Evolutionary conservation across 805 yeast species (phyloP).

Genomic region (Myxozyma vanderwaltii): DNA sequence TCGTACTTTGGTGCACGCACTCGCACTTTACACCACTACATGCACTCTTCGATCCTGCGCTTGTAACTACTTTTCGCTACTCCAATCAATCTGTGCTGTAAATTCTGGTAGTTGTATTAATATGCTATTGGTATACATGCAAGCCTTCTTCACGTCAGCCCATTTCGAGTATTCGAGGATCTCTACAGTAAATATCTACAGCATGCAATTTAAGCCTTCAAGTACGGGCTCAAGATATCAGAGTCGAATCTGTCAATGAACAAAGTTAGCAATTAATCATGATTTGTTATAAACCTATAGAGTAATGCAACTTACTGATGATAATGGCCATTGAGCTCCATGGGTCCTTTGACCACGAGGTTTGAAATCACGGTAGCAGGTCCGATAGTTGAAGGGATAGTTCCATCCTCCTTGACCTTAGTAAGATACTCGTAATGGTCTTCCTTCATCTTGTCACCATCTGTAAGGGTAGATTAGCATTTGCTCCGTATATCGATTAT

Average conservation of each 20-base stretch:
- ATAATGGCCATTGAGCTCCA: constrained; percentile 66
- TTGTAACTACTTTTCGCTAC: no score
- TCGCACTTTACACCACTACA: no score
- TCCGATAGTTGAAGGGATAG: constrained; percentile 64
- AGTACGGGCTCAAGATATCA: constrained; percentile 18
- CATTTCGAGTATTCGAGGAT: no score
- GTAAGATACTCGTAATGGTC: constrained; percentile 26
- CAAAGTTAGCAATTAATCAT: not conserved
- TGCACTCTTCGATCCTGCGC: no score
- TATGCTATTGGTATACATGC: no score
- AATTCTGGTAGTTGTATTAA: no score
- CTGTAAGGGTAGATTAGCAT: constrained; percentile 1
- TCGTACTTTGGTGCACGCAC: no score
- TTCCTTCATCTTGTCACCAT: constrained; percentile 25
- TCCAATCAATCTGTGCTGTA: no score
- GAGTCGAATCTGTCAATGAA: constrained; percentile 17
- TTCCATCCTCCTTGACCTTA: constrained; percentile 48
- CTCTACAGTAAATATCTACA: no score
- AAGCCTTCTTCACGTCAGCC: no score
- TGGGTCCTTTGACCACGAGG: constrained; percentile 60
- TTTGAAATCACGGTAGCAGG: constrained; percentile 74
- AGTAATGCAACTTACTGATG: constrained; percentile 51
- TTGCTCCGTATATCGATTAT: no score
- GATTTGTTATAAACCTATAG: not conserved
- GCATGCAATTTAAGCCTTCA: constrained; percentile 9